phyloP scores from a whole-genome alignment of 805 yeast genomes.

The Middelhovenomyces tepae region DNA sequence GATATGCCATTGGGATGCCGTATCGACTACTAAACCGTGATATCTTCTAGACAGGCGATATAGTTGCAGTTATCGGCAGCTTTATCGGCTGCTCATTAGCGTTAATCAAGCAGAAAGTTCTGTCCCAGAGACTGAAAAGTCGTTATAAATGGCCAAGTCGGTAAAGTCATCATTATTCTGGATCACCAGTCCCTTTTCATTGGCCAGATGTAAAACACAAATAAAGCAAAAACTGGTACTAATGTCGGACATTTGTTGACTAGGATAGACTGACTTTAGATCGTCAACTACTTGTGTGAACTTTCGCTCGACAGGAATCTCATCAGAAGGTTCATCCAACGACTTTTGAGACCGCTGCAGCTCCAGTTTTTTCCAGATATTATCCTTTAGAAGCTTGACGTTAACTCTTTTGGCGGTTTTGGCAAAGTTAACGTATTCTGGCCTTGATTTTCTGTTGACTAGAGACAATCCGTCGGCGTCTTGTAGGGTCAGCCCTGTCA shows the following conservation, averaged over 20 bases:
- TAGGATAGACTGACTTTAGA: conserved; percentile 44
- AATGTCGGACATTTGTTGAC: conserved; percentile 51
- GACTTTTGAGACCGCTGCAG: conserved; percentile 6
- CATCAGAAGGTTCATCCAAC: conserved; percentile 2
- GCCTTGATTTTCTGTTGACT: conserved; percentile 16
- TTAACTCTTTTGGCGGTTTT: conserved; percentile 73
- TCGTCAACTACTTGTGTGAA: conserved; percentile 43
- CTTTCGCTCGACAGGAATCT: conserved; percentile 9
- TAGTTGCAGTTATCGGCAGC: too few species aligned
- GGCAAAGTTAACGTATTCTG: conserved; percentile 45
- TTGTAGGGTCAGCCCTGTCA: conserved; percentile 7
- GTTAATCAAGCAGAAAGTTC: too few species aligned
- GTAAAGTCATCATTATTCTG: too few species aligned
- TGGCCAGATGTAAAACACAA: conserved; percentile 75
- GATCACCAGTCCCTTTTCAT: conserved; percentile 69
- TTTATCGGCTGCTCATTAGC: too few species aligned
- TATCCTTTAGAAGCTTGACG: conserved; percentile 61
- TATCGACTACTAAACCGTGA: too few species aligned
- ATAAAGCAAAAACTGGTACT: conserved; percentile 83
- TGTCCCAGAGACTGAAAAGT: too few species aligned
- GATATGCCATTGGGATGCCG: too few species aligned
- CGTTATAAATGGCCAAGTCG: too few species aligned
- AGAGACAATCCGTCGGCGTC: conserved; percentile 7
- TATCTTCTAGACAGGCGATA: too few species aligned
- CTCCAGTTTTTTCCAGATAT: conserved; percentile 48